phyloP scores from a whole-genome alignment of 176 grass and related monocot species.

The Triticum dicoccoides region DNA sequence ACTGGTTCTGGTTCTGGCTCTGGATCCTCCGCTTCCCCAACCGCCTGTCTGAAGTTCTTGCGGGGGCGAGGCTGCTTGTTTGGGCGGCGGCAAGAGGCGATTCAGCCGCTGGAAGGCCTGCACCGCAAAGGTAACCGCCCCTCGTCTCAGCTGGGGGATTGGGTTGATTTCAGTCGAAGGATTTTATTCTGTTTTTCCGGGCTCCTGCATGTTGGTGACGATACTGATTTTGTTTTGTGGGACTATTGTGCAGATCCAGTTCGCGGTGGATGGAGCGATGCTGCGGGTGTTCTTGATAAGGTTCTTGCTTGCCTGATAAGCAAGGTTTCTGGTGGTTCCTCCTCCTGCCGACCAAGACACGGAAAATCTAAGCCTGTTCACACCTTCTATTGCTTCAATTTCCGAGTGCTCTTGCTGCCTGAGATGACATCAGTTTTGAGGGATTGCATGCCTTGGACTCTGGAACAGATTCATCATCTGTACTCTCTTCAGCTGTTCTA shows the following conservation, averaged over 20 bases:
- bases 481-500: not conserved
- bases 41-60: not conserved
- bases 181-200: not conserved
- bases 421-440: not conserved
- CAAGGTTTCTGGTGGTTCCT: not conserved
- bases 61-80: not conserved
- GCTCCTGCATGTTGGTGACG: not conserved
- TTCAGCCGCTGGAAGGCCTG: not conserved
- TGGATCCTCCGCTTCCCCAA: not conserved
- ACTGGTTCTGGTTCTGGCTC: not conserved
- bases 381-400: not conserved
- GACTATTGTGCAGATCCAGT: constrained; percentile 29
- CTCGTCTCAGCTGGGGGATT: not conserved
- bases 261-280: not conserved
- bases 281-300: not conserved
- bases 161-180: not conserved
- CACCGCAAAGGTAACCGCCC: not conserved
- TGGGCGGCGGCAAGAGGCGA: not conserved
- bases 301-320: not conserved
- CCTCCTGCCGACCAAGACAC: not conserved
- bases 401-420: not conserved
- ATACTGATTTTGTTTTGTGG: not conserved
- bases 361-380: not conserved
- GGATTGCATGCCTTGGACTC: not conserved
- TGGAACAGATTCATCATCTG: not conserved